Evolutionary conservation across 768 basidiomycete genomes (phyloP).

Genomic region (Kwoniella botswanensis): DNA sequence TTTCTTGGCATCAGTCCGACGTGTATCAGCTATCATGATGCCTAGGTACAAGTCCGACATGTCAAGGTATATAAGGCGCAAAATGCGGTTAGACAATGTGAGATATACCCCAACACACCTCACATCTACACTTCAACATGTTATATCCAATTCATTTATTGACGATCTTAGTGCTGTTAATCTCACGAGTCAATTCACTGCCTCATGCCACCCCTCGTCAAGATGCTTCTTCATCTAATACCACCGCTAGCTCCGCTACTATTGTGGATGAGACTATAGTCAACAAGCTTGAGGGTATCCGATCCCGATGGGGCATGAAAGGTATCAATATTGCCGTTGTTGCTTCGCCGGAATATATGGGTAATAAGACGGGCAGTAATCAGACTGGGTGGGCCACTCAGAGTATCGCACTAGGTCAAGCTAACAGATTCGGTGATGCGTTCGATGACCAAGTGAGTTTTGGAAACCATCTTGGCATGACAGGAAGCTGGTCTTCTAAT

Average conservation of each 20-base stretch:
- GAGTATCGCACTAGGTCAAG: constrained; percentile 1
- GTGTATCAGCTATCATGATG: too few relatives aligned
- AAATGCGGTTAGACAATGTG: not conserved
- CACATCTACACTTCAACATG: not conserved
- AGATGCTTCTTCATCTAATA: not conserved
- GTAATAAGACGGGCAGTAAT: not conserved
- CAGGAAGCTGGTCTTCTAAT: not conserved
- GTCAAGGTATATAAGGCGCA: not conserved
- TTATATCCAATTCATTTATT: not conserved
- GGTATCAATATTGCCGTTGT: constrained; percentile 7
- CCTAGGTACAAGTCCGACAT: too few relatives aligned
- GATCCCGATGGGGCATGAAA: constrained; percentile 1
- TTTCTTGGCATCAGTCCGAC: not conserved
- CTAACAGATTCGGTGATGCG: not conserved
- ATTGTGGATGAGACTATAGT: not conserved
- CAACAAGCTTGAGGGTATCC: constrained; percentile 6
- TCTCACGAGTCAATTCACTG: not conserved
- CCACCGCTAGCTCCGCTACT: not conserved
- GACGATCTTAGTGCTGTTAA: not conserved
- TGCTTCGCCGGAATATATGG: constrained; percentile 6
- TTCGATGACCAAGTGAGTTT: not conserved
- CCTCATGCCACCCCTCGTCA: not conserved
- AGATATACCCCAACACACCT: not conserved
- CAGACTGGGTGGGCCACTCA: not conserved
- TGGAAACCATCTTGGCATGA: not conserved